phyloP scores from a whole-genome alignment of 2,329 filamentous ascomycete species.

The Sclerotinia borealis region DNA sequence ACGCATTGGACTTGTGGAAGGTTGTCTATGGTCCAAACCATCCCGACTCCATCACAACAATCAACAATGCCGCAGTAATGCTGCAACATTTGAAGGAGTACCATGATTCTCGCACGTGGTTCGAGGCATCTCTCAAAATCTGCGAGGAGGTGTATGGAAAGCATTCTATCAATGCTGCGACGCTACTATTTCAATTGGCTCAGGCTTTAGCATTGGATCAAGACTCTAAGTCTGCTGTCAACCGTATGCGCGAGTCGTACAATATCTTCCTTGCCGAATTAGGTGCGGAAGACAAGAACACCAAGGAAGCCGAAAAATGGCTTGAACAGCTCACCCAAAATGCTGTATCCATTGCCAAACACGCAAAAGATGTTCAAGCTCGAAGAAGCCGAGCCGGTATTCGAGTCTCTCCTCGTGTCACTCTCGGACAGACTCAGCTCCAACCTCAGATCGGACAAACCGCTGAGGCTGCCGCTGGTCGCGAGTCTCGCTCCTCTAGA shows the following conservation, averaged over 20 bases:
- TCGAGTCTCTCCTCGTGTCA: constrained; percentile 56
- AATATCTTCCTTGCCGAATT: constrained; percentile 88
- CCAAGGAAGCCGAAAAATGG: constrained; percentile 96
- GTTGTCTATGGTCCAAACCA: constrained; percentile 90
- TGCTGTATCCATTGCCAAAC: constrained; percentile 89
- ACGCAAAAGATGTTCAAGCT: constrained; percentile 78
- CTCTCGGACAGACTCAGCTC: constrained; percentile 50
- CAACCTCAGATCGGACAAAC: constrained; percentile 59
- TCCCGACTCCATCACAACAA: constrained; percentile 95
- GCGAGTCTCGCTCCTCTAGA: constrained; percentile 24
- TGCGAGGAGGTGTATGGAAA: constrained; percentile 88
- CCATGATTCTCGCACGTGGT: constrained; percentile 92
- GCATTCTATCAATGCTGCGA: constrained; percentile 87
- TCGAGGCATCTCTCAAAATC: constrained; percentile 83
- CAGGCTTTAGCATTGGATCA: constrained; percentile 94
- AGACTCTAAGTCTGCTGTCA: constrained; percentile 85
- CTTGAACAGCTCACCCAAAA: constrained; percentile 93
- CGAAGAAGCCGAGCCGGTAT: constrained; percentile 66
- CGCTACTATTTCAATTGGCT: constrained; percentile 92
- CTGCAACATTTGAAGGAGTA: constrained; percentile 92
- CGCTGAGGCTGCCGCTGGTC: constrained; percentile 39
- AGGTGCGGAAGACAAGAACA: constrained; percentile 89
- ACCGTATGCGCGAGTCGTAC: constrained; percentile 92
- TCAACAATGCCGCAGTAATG: constrained; percentile 99
- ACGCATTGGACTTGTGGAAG: constrained; percentile 94